Evolutionary conservation across 1,284 basidiomycete species (phyloP).

Genomic region (Malassezia obtusa): DNA sequence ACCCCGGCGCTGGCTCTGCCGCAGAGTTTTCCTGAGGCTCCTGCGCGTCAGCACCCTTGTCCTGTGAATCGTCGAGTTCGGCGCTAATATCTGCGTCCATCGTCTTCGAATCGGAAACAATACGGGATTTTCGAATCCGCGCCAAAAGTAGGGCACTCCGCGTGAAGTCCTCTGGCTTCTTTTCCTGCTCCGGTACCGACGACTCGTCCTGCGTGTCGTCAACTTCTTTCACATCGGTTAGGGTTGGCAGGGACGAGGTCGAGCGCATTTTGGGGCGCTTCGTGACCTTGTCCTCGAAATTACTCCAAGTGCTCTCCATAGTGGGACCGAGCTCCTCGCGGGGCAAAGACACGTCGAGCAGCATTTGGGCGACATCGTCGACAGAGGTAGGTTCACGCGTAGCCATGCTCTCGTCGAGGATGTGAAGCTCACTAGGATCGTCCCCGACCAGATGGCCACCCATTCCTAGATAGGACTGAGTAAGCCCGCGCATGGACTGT

Average conservation of each 20-base stretch:
- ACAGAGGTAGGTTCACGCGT: neutral
- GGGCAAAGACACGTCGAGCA: neutral
- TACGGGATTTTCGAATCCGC: neutral
- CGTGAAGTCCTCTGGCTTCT: neutral
- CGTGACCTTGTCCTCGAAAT: neutral
- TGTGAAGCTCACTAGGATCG: neutral
- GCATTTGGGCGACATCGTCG: neutral
- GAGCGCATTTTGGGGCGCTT: neutral
- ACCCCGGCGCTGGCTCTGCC: neutral
- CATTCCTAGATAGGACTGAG: conserved; percentile 5
- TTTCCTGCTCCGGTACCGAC: neutral
- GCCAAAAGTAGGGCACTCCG: neutral
- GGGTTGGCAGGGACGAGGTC: neutral
- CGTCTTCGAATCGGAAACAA: neutral
- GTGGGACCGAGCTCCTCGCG: neutral
- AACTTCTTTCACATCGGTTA: neutral
- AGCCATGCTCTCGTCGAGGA: neutral
- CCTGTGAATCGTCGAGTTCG: neutral
- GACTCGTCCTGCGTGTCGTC: neutral
- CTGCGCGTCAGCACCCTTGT: too few relatives aligned
- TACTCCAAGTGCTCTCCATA: neutral
- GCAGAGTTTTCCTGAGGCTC: neutral
- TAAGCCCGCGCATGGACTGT: conserved; percentile 6
- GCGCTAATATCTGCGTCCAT: neutral
- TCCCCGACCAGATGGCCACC: neutral